Percentiles rank a stretch among this genome's conserved stretches.
Evolutionary conservation across 192 early-diverging fungal species (phyloP).

Genomic region (Haplosporangium gracile): DNA sequence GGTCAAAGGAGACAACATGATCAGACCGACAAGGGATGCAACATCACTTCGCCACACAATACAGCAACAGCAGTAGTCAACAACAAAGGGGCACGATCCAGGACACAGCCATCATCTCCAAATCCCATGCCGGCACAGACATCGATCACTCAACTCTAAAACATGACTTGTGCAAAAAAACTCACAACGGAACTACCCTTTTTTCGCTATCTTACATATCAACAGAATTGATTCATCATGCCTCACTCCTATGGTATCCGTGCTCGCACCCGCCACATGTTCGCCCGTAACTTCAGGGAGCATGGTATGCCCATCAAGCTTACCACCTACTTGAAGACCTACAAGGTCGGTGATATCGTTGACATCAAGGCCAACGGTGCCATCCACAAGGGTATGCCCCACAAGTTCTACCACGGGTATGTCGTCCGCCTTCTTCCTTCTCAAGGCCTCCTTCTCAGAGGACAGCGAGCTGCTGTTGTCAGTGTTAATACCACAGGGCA

Average conservation of each 20-base stretch:
- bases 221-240: conserved; percentile 69
- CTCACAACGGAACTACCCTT: conserved; percentile 31
- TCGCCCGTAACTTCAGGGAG: conserved; percentile 96
- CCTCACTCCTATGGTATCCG: conserved; percentile 94
- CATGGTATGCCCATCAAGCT: conserved; percentile 90
- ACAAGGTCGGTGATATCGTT: conserved; percentile 99
- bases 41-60: neutral
- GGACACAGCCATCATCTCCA: conserved; percentile 1
- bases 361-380: conserved; percentile 99
- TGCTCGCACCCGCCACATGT: conserved; percentile 98
- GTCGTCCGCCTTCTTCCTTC: conserved; percentile 6
- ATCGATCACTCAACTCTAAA: neutral
- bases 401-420: conserved; percentile 99
- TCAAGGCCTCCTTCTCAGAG: neutral
- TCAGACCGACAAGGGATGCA: neutral
- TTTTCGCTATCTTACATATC: conserved; percentile 1
- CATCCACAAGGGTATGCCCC: conserved; percentile 99
- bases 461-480: neutral
- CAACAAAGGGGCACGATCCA: neutral
- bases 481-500: neutral
- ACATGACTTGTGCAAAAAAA: neutral
- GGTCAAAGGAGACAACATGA: neutral
- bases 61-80: neutral
- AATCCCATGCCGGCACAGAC: conserved; percentile 12
- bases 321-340: conserved; percentile 98